Evolutionary conservation across 2,329 filamentous ascomycete genomes (phyloP), one percentile per base, ranked within the genome.

Genomic region (Colletotrichum trifolii): DNA sequence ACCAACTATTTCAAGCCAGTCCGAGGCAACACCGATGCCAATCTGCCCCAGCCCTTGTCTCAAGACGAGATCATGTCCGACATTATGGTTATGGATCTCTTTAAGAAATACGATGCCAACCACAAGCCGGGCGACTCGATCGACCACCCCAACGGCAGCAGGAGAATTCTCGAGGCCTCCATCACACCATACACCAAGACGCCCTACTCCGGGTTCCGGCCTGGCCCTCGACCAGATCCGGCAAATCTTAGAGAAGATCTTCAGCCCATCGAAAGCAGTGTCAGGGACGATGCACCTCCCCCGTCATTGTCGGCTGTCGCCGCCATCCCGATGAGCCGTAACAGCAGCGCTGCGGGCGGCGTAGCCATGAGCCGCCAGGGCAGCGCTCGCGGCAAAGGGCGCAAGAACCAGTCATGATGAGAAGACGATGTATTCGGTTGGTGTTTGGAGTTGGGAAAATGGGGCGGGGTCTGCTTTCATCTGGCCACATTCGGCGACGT

Each of bases 1-100:
- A 82, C 83, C 57, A 85, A 85, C 57, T 88, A 88, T 68, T 83
- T 86, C 65, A 88, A 87, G 77, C 82, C 84, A 12, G 85, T 86
- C 65, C 79, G 83, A 48, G 80, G 83, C 63, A 80, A 82, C 50
- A 78, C 81, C 11, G 86, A 88, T 64, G 83, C 84, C 66, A 88
- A 87, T 73, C 85, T 84, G 38, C 85, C 86, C 2, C 79, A 81
- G 1, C 76, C 81, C 13, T 76, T 88, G 33, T 79, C 81, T 11
- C 72, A 77, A 6, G 84, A 87, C 42, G 85, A 88, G 62, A 79
- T 87, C 47, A 76, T 77, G 38, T 83, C 83, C 8, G 87, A 89
- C 56, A 74, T 89, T 35, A 79, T 83, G 9, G 82, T 89, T 52
- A 87, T 90, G 78, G 83, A 83, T 40, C 81, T 84, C 66, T 83